Evolutionary conservation across 1,139 yeast species (phyloP), one percentile per base, ranked within the genome.

Genomic region (Pichia sp.): DNA sequence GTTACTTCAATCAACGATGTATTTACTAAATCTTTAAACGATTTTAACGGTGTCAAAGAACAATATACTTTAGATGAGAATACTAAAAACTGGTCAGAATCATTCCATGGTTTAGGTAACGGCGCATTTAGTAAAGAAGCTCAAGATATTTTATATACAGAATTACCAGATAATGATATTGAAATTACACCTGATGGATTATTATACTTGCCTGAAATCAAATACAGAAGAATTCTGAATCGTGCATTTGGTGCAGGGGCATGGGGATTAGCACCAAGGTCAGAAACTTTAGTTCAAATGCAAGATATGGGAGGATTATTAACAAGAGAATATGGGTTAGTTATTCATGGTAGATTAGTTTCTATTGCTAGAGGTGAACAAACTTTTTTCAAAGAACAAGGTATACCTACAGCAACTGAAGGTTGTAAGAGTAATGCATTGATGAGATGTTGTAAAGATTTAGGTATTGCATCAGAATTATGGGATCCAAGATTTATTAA

Each of bases 161-260:
- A 81, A 0, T 57, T 91, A 18, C 71, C 70, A 1, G 70, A 75
- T 6, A 72, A 70, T 24, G 97, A 91, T 52, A 79, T 91, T 40
- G 98, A 91, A 60, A 83, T 91, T 50, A 91, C 91, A 49, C 97
- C 98, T 0, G 98, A 91, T 60, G 97, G 98, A 15, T 68, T 91
- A 40, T 63, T 91, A 13, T 91, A 87, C 55, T 67, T 91, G 38
- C 98, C 98, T 0, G 98, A 91, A 62, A 91, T 91, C 62, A 88
- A 89, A 59, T 91, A 91, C 60, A 76, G 98, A 49, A 74, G 98
- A 36, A 82, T 88, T 26, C 65, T 91, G 52, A 89, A 89, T 63
- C 72, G 72, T 30, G 94, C 97, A 0, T 89, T 91, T 68, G 98
- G 98, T 2, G 96, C 98, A 3, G 98, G 98, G 20, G 97, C 95